Conservation (phyloP, 176 grass and related monocot genomes). For the Leersia perrieri region DNA sequence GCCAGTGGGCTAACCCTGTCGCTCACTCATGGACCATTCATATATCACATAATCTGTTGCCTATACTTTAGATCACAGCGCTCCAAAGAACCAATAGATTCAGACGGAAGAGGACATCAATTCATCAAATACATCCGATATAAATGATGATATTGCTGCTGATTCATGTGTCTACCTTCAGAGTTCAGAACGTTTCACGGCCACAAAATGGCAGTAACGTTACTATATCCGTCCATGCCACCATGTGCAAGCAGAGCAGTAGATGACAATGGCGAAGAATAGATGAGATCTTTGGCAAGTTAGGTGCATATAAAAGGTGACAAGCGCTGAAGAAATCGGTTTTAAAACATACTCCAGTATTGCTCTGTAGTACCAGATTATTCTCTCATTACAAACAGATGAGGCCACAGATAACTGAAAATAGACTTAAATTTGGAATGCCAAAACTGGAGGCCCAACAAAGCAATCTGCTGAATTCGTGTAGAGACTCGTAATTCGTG, state of each 20-base stretch:
- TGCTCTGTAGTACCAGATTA: too few relatives aligned
- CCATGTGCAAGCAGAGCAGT: constrained; percentile 28
- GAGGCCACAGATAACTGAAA: too few relatives aligned
- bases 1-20: not conserved
- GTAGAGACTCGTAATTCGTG: not conserved
- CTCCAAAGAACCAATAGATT: not conserved
- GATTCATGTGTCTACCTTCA: not conserved
- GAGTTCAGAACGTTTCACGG: too few relatives aligned
- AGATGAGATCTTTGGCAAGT: not conserved
- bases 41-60: not conserved
- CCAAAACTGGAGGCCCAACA: not conserved
- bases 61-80: not conserved
- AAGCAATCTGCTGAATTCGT: not conserved
- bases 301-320: not conserved
- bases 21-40: constrained; percentile 4
- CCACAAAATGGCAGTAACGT: not conserved
- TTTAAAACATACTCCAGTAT: too few relatives aligned
- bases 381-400: not conserved
- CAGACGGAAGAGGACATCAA: not conserved
- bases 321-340: not conserved
- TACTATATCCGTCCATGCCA: not conserved
- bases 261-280: constrained; percentile 34
- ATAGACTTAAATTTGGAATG: not conserved
- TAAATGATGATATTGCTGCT: not conserved
- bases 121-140: not conserved